These are phyloP conservation scores for Ceratobasidium sp. DNA, from an alignment of 1,284 basidiomycete species.

Conservation along the genomic window DNA sequence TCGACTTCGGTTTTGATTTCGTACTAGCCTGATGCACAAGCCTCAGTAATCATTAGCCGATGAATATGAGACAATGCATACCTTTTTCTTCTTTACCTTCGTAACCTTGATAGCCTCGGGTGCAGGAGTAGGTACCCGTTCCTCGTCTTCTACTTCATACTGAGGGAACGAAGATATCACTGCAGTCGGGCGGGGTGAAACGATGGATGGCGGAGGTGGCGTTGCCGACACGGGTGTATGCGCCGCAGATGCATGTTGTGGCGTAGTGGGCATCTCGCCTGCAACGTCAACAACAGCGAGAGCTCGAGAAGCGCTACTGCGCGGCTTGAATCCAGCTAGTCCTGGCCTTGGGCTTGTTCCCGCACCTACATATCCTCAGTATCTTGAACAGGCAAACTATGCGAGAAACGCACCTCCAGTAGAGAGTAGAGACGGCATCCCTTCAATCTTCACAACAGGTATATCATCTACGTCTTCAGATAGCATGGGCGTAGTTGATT, in stretches of 20 bases:
- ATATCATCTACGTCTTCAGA: slow-evolving; percentile 81
- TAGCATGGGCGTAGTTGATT: slow-evolving; percentile 49
- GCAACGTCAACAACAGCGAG: slow-evolving; percentile 78
- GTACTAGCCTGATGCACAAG: not conserved
- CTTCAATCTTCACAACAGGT: slow-evolving; percentile 85
- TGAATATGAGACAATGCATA: not conserved
- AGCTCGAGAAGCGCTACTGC: slow-evolving; percentile 50
- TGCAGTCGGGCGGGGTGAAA: slow-evolving; percentile 54
- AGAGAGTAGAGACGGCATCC: slow-evolving; percentile 67
- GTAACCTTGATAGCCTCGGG: slow-evolving; percentile 82
- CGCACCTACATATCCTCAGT: slow-evolving; percentile 60
- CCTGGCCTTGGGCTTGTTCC: slow-evolving; percentile 56
- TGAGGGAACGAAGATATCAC: slow-evolving; percentile 69
- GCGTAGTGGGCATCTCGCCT: slow-evolving; percentile 86
- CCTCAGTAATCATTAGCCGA: not conserved
- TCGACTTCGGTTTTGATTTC: slow-evolving; percentile 23
- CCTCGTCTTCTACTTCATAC: slow-evolving; percentile 69
- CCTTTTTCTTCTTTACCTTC: slow-evolving; percentile 75
- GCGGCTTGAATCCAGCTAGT: slow-evolving; percentile 53
- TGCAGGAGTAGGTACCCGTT: slow-evolving; percentile 64
- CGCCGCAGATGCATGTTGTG: slow-evolving; percentile 54
- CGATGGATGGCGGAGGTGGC: slow-evolving; percentile 57
- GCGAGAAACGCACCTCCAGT: slow-evolving; percentile 5
- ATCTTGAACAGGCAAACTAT: not conserved
- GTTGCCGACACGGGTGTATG: slow-evolving; percentile 51